Base-by-base conservation (phyloP, 331 rosid species). In the Pyracantha coccinea region DNA sequence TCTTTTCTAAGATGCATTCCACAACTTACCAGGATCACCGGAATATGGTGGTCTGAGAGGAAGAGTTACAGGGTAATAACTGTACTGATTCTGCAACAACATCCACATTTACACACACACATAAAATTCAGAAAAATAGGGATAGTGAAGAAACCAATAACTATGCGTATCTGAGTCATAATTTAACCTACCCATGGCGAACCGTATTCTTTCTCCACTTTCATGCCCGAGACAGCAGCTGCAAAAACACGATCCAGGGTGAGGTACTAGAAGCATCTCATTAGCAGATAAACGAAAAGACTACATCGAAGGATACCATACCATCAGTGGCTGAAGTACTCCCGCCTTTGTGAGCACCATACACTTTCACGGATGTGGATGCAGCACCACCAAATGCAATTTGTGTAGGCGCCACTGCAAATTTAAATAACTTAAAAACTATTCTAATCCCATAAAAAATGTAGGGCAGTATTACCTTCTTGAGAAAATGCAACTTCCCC, bases 301-400 rank as follows among this genome's bases (percentile, higher is more conserved):
- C 23, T 12, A 75, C 71, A 58, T 17, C 41, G 47, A 31, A 73
- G 62, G 69, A 77, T 66, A 71, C 70, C 81, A 71, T 86, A 90
- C 93, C 87, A 75, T 53, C 29, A 28, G 74, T 32, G 69, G 78
- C 69, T 69, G 84, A 77, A 38, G 25, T 35, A 72, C 67, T 81
- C 9, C 75, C 87, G 78, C 80, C 79, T 75, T 64, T 83, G 31
- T 71, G 73, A 85, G 27, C 7, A 73, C 86, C 86, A 75, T 54
- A 87, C 45, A 91, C 76, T 83, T 79, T 90, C 64, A 79, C 3
- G 70, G 85, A 65, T 35, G 78, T 19, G 60, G 96, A 75, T 53
- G 77, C 78, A 29, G 89, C 93, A 70, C 93, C 96, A 55, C 99
- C 99, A 78, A 92, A 90, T 55, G 92, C 93, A 81, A 89, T 82